Evolutionary conservation across 2,329 filamentous ascomycete genomes (phyloP).

Genomic region (Microcera coccophila): DNA sequence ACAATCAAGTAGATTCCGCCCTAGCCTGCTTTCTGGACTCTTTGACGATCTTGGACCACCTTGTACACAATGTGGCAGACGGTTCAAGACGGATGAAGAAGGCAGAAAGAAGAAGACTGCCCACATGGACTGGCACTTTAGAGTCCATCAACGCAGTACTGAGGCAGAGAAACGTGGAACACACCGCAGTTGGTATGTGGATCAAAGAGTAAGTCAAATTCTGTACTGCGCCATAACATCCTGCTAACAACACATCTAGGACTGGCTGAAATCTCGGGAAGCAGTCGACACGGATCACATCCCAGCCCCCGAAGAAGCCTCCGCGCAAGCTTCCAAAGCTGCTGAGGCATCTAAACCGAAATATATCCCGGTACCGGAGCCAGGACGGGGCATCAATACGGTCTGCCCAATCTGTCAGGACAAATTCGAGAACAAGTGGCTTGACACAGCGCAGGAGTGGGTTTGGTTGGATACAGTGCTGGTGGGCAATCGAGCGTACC

Average conservation of each 20-base stretch:
- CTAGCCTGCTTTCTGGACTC: slow-evolving; percentile 67
- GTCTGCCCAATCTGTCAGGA: slow-evolving; percentile 94
- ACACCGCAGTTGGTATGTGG: slow-evolving; percentile 92
- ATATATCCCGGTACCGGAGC: slow-evolving; percentile 81
- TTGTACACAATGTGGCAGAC: slow-evolving; percentile 85
- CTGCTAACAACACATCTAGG: slow-evolving; percentile 47
- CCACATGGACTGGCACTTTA: slow-evolving; percentile 98
- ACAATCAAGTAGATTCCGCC: slow-evolving; percentile 56
- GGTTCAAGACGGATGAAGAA: slow-evolving; percentile 73
- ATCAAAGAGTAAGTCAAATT: slow-evolving; percentile 64
- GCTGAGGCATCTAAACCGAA: slow-evolving; percentile 49
- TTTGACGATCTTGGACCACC: slow-evolving; percentile 81
- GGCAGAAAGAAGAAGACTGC: slow-evolving; percentile 82
- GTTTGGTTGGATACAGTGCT: slow-evolving; percentile 89
- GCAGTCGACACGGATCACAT: slow-evolving; percentile 63
- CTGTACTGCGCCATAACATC: neutral
- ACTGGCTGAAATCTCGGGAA: slow-evolving; percentile 87
- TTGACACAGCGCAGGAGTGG: slow-evolving; percentile 91
- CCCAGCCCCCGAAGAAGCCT: slow-evolving; percentile 30
- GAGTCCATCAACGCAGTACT: slow-evolving; percentile 81
- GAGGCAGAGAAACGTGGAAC: slow-evolving; percentile 83
- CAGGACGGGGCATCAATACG: slow-evolving; percentile 67
- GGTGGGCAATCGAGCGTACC: slow-evolving; percentile 76
- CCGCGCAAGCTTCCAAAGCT: slow-evolving; percentile 34
- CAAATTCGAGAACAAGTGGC: slow-evolving; percentile 87